Percentiles rank a stretch among this genome's conserved stretches.
These are phyloP conservation scores for Phytopythium ostracodes DNA, from an alignment of 352 stramenopile genomes.

Conservation along the genomic window DNA sequence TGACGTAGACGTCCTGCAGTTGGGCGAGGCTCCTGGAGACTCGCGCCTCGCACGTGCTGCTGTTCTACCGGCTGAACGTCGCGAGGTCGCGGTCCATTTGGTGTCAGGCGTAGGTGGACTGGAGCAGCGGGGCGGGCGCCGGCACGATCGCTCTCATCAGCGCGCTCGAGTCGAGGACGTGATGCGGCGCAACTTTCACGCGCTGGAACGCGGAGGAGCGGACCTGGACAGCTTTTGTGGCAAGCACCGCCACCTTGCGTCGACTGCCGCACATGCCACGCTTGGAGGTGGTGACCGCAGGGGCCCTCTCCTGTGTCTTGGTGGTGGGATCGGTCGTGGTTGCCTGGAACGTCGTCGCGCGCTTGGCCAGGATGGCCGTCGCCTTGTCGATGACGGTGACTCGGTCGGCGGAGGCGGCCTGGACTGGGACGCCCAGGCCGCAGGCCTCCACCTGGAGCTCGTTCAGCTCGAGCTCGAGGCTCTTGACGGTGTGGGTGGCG, in stretches of 20 bases:
- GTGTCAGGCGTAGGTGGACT: background rate
- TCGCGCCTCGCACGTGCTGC: background rate
- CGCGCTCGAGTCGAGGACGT: background rate
- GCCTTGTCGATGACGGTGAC: background rate
- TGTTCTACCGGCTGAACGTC: background rate
- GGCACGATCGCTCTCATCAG: background rate
- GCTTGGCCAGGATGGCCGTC: background rate
- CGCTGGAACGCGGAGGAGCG: too few relatives aligned
- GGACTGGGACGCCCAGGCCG: background rate
- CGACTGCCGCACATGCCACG: background rate
- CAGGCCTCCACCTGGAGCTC: background rate
- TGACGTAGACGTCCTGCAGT: conserved; percentile 18
- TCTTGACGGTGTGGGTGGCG: conserved; percentile 4
- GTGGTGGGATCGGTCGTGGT: background rate
- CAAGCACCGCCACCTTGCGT: background rate
- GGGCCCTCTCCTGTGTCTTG: background rate
- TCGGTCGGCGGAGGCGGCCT: background rate
- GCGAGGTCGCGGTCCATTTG: background rate
- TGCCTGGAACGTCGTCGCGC: background rate
- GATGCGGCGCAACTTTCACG: background rate
- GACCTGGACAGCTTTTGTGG: background rate
- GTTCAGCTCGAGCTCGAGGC: conserved; percentile 1
- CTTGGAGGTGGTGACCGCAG: background rate
- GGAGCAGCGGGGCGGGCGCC: background rate
- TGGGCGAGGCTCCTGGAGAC: background rate